Evolutionary conservation across 2,329 filamentous ascomycete species (phyloP), one percentile per base, ranked within the genome.

Genomic region (Penicillium sp.): DNA sequence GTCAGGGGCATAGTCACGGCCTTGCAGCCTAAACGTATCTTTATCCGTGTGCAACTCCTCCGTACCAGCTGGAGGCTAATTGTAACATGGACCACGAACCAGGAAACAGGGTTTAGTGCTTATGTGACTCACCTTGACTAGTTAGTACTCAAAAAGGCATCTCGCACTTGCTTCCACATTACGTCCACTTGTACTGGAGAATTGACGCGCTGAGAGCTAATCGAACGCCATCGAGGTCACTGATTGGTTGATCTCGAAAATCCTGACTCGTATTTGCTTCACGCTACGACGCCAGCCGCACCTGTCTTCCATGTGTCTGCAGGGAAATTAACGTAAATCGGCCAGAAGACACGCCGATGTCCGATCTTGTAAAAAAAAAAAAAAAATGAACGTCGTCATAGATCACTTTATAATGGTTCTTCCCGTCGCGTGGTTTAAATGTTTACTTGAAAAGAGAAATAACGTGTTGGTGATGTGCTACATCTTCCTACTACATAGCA

Each of bases 231-330:
- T 22, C 22, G 22, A 28, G 44, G 17, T 12, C 24, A 13, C 30
- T 50, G 33, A 57, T 57, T 57, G 44, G 55, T 1, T 33, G 17
- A 19, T 19, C 6, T 49, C 15, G n/a, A 53, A 7, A 53, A 45
- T 19, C 19, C 49, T n/a, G 50, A 22, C 49, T 59, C 56, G 57
- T 59, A 54, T 59, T 54, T 38, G 22, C 57, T 37, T 44, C 40
- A 45, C 38, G 26, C 53, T 56, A 45, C 38, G 38, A n/a, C 50
- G 49, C 57, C 22, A 42, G 42, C 40, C 58, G 42, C 19, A 54
- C 19, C 53, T 26, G 24, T 12, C 55, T 12, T 50, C 53, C 53
- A 44, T 56, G 53, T 44, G 24, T 44, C 53, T 17, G 13, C 10
- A 17, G n/a, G 22, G 22, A 40, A 51, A 19, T 49, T 40, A 50